Evolutionary conservation across 441 rosid genomes (phyloP), one percentile per base, ranked within the genome.

Genomic region (Macaranga tanarius): DNA sequence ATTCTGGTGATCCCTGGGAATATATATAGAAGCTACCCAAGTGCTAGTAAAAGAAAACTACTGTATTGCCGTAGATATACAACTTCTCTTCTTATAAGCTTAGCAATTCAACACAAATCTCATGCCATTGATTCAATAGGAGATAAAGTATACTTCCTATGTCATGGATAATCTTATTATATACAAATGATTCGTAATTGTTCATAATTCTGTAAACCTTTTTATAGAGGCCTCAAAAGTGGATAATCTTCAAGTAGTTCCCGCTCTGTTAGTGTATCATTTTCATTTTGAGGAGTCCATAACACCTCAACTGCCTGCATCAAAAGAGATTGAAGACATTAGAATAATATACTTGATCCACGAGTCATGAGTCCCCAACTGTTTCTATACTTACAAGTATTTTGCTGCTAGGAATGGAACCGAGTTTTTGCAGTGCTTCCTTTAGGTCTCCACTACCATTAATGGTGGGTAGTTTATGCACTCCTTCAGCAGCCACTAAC

Each of bases 161-260:
- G 47, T 56, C 31, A 48, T 75, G 6, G 50, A 52, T 47, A 51
- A 38, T 44, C 76, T 55, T 8, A 60, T 22, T 70, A 73, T 85
- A 76, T 79, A 80, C 86, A 81, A 80, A 54, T 38, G 64, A 42
- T 63, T 74, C 48, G 58, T 25, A 31, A 34, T 68, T 19, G 57
- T n/a, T n/a, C n/a, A n/a, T n/a, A 17, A 50, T 19, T 28, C 44
- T 42, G 51, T 50, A 64, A 50, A 55, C 61, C 10, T 25, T 59
- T 34, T 5, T 34, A 90, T 65, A 95, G 61, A 60, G 97, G 94
- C 88, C 94, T 92, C 88, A 92, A 82, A 70, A 92, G 87, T 26
- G 99, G 90, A 83, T 91, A 95, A 83, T 92, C 97, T 83, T 90
- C 93, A n/a, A 88, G 96, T 51, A 95, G 83, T 77, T 91, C 93